Evolutionary conservation across 768 basidiomycete species (phyloP).

Genomic region (Clathrus columnatus): DNA sequence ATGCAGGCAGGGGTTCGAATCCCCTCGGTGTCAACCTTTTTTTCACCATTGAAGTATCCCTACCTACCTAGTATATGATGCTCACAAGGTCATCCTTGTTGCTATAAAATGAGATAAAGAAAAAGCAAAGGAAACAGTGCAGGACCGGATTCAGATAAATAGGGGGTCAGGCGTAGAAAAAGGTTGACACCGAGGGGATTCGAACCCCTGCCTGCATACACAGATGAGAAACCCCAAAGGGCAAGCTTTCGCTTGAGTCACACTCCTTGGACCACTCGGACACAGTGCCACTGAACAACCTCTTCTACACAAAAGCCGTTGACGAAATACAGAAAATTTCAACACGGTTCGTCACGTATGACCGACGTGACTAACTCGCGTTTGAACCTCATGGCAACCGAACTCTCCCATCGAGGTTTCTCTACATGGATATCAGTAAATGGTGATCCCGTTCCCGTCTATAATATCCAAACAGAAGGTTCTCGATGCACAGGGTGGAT

Average conservation of each 20-base stretch:
- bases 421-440: conserved; percentile 61
- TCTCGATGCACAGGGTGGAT: conserved; percentile 51
- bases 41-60: no score
- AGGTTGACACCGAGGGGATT: conserved; percentile 22
- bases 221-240: conserved; percentile 21
- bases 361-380: no score
- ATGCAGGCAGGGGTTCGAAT: conserved; percentile 23
- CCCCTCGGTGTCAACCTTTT: conserved; percentile 21
- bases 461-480: conserved; percentile 42
- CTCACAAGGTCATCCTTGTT: no score
- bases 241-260: conserved; percentile 41
- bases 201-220: conserved; percentile 22
- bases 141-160: no score
- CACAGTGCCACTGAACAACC: conserved; percentile 18
- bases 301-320: not conserved
- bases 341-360: conserved; percentile 4
- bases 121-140: no score
- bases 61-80: no score
- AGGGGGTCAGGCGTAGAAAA: not conserved
- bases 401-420: conserved; percentile 50
- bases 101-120: no score
- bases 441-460: conserved; percentile 42
- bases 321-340: not conserved
- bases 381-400: not conserved
- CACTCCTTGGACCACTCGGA: conserved; percentile 58